Percentiles rank a stretch among this genome's conserved stretches.
Evolutionary conservation across 306 rosid species (phyloP).

Genomic region (Pyrus betulifolia): DNA sequence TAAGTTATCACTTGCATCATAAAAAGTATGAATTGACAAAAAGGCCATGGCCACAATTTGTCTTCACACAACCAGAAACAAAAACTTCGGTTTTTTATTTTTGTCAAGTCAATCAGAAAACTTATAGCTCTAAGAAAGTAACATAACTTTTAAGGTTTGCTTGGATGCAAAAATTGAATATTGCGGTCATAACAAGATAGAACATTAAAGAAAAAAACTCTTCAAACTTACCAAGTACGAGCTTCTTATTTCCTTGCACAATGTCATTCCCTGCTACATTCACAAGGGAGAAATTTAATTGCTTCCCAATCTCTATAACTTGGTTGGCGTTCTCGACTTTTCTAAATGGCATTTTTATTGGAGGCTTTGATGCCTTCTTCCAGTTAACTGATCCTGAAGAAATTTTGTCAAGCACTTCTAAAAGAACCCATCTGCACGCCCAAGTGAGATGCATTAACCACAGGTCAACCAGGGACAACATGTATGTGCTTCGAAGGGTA

Average conservation of each 20-base stretch:
- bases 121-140: background rate
- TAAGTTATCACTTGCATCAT: slow-evolving; percentile 1
- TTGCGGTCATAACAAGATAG: background rate
- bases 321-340: slow-evolving; percentile 99
- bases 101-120: background rate
- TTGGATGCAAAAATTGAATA: background rate
- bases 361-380: slow-evolving; percentile 97
- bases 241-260: slow-evolving; percentile 99
- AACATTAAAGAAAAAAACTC: background rate
- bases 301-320: slow-evolving; percentile 79
- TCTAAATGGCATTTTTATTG: slow-evolving; percentile 96
- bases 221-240: slow-evolving; percentile 59
- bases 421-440: slow-evolving; percentile 81
- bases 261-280: slow-evolving; percentile 95
- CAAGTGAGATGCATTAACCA: slow-evolving; percentile 17
- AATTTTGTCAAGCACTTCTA: slow-evolving; percentile 96
- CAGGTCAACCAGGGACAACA: background rate
- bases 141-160: background rate
- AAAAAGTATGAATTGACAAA: background rate
- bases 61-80: background rate
- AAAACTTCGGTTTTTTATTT: background rate
- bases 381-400: slow-evolving; percentile 81
- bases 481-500: background rate
- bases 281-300: slow-evolving; percentile 81
- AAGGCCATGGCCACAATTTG: background rate